Evolutionary conservation across 208 protist species (phyloP).

Genomic region (Trypanosoma cruzi): DNA sequence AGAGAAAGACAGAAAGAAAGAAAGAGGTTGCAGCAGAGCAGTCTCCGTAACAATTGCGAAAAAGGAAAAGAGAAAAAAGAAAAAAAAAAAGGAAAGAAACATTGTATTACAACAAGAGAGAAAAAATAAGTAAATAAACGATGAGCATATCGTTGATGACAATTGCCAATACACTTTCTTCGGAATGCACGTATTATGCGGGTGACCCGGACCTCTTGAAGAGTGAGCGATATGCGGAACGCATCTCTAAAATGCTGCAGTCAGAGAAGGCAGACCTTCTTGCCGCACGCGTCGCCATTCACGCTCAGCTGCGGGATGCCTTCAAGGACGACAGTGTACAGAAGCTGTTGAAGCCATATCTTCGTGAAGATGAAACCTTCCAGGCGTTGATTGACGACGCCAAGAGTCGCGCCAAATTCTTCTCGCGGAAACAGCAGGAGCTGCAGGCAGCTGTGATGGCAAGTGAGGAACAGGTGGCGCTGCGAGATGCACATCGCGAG

Average conservation of each 20-base stretch:
- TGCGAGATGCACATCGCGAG: constrained; percentile 76
- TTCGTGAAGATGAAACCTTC: constrained; percentile 52
- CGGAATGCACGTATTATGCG: constrained; percentile 81
- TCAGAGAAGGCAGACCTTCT: constrained; percentile 65
- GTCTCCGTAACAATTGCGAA: constrained; percentile 10
- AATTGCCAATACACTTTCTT: constrained; percentile 58
- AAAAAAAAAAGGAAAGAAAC: constrained; percentile 9
- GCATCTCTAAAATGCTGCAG: constrained; percentile 48
- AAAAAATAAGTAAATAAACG: not conserved
- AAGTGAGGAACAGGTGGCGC: constrained; percentile 57
- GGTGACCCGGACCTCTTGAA: constrained; percentile 62
- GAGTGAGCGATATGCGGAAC: constrained; percentile 44
- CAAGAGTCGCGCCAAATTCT: constrained; percentile 76
- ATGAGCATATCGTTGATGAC: constrained; percentile 61
- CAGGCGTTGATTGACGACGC: constrained; percentile 45
- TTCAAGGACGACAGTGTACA: constrained; percentile 63
- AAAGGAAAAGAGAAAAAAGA: not conserved
- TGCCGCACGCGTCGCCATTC: constrained; percentile 69
- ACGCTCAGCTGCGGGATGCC: constrained; percentile 76
- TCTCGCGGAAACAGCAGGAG: constrained; percentile 69
- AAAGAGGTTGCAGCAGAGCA: too few species aligned
- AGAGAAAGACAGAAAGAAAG: constrained; percentile 12
- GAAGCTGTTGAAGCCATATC: constrained; percentile 54
- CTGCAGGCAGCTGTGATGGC: constrained; percentile 66
- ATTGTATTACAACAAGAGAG: too few species aligned